These are phyloP conservation scores for Durotheca rogersii DNA, from an alignment of 495 filamentous ascomycete genomes.

Conservation along the genomic window DNA sequence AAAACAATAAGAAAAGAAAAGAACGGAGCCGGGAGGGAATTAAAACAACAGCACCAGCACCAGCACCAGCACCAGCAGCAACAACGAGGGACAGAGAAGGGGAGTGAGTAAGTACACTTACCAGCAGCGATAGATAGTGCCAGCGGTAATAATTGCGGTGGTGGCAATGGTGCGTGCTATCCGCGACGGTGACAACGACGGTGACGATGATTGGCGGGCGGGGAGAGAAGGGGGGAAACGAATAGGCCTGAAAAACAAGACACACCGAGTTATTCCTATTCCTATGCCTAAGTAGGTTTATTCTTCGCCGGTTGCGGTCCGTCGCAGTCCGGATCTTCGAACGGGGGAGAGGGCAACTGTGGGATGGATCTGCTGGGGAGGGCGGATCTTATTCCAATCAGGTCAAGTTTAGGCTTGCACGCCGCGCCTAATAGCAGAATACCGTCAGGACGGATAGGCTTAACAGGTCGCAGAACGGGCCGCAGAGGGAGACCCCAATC, in stretches of 20 bases:
- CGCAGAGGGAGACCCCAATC: constrained; percentile 30
- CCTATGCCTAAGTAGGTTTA: too few species aligned
- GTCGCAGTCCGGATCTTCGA: constrained; percentile 14
- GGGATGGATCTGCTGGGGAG: constrained; percentile 2
- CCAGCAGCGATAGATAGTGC: not conserved
- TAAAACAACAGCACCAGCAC: too few species aligned
- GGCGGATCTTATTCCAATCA: constrained; percentile 27
- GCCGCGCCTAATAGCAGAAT: constrained; percentile 32
- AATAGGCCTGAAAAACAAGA: too few species aligned
- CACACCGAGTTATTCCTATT: constrained; percentile 16
- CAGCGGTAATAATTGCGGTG: not conserved
- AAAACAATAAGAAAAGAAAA: constrained; percentile 4
- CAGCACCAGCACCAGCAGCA: too few species aligned
- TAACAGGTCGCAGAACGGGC: constrained; percentile 33
- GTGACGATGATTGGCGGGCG: not conserved
- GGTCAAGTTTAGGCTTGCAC: constrained; percentile 29
- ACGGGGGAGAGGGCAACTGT: constrained; percentile 11
- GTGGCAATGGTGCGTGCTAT: not conserved
- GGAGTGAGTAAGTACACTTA: too few species aligned
- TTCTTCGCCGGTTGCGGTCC: too few species aligned
- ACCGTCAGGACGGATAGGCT: constrained; percentile 31
- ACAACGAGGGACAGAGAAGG: too few species aligned
- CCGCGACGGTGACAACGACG: not conserved
- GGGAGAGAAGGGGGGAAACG: too few species aligned
- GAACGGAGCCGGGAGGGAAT: too few species aligned